Conservation (phyloP, 2,329 filamentous ascomycete species). For the Zymoseptoria brevis region DNA sequence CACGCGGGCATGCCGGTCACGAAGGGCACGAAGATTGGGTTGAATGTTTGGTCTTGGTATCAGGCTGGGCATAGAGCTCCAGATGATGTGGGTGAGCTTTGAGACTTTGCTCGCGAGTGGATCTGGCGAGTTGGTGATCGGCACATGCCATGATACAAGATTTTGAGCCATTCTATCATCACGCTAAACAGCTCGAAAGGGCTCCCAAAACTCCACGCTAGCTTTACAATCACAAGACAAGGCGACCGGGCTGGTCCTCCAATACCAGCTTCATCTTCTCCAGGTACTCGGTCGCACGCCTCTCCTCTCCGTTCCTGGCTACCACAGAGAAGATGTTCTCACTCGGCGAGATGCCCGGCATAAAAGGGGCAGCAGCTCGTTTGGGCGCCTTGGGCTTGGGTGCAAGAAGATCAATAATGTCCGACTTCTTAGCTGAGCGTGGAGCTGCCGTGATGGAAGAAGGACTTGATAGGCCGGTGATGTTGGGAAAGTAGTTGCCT, state of each 20-base stretch:
- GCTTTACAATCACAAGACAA: constrained; percentile 46
- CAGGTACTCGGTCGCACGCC: constrained; percentile 72
- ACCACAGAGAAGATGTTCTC: constrained; percentile 74
- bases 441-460: constrained; percentile 37
- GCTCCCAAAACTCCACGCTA: constrained; percentile 11
- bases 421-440: constrained; percentile 44
- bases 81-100: not conserved
- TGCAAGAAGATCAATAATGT: constrained; percentile 77
- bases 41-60: constrained; percentile 61
- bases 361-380: constrained; percentile 12
- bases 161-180: not conserved
- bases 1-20: constrained; percentile 53
- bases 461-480: constrained; percentile 38
- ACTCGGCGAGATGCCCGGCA: constrained; percentile 36
- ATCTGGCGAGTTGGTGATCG: not conserved
- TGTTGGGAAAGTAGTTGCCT: constrained; percentile 64
- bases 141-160: constrained; percentile 3
- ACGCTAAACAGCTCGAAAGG: not conserved
- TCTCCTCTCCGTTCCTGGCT: constrained; percentile 72
- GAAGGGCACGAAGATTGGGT: constrained; percentile 49
- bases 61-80: constrained; percentile 29
- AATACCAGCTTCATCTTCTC: constrained; percentile 78
- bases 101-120: not conserved
- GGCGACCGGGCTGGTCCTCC: constrained; percentile 67
- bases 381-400: constrained; percentile 34